phyloP scores from a whole-genome alignment of 2,329 filamentous ascomycete species.

The Aspergillus caelatus region DNA sequence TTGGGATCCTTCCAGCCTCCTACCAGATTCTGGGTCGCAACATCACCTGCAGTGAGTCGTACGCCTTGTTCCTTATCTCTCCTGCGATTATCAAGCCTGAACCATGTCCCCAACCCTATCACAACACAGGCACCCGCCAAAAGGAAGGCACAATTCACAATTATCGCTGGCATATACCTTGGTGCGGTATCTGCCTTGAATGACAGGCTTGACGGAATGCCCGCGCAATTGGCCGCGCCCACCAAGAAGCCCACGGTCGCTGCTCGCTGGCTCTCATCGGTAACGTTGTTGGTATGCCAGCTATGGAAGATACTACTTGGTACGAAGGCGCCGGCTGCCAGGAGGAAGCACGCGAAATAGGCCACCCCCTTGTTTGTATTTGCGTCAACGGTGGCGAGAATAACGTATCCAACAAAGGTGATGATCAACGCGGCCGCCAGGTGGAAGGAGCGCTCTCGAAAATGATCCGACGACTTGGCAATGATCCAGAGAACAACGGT shows the following conservation, averaged over 20 bases:
- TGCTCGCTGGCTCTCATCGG: conserved; percentile 11
- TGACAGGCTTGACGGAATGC: conserved; percentile 17
- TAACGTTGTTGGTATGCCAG: conserved; percentile 18
- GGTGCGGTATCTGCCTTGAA: conserved; percentile 15
- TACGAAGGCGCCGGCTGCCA: conserved; percentile 13
- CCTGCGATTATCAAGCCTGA: conserved; percentile 13
- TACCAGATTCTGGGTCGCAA: conserved; percentile 12
- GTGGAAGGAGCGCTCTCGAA: conserved; percentile 24
- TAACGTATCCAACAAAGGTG: conserved; percentile 18
- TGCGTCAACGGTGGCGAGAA: conserved; percentile 16
- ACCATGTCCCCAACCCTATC: conserved; percentile 12
- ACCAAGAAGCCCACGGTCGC: conserved; percentile 16
- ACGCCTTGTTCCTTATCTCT: conserved; percentile 12
- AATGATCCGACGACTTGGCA: conserved; percentile 18
- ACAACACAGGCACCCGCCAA: conserved; percentile 10
- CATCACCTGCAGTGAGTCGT: conserved; percentile 11
- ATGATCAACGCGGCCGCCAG: conserved; percentile 15
- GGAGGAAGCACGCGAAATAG: conserved; percentile 19
- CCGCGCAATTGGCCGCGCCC: conserved; percentile 17
- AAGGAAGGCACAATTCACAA: conserved; percentile 16
- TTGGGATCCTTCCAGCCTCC: conserved; percentile 15
- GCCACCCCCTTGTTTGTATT: conserved; percentile 9
- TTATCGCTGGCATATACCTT: conserved; percentile 12
- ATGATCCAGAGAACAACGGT: conserved; percentile 11
- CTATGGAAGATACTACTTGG: conserved; percentile 16